Conservation (phyloP, 345 rosid genomes). For the Dimocarpus longan region DNA sequence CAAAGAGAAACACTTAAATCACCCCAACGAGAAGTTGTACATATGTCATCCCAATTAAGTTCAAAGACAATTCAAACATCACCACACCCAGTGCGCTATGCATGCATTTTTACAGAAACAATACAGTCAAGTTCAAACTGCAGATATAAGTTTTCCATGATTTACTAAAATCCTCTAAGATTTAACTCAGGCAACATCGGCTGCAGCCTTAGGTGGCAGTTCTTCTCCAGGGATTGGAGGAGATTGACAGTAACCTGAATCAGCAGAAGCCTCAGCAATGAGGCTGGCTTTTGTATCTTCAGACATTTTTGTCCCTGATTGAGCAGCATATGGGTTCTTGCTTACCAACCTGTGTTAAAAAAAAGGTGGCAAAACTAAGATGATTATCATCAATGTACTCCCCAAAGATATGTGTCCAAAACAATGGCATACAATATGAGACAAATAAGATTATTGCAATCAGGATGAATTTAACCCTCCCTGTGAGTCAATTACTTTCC, state of each 20-base stretch:
- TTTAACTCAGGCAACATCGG: conserved; percentile 32
- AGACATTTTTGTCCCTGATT: conserved; percentile 33
- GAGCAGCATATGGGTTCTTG: conserved; percentile 69
- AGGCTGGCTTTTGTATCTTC: conserved; percentile 38
- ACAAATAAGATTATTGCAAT: not conserved
- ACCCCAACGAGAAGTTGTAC: conserved; percentile 11
- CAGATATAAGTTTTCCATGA: not conserved
- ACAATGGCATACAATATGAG: too few relatives aligned
- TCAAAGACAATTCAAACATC: conserved; percentile 20
- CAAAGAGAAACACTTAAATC: not conserved
- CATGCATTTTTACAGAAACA: not conserved
- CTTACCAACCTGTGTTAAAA: conserved; percentile 60
- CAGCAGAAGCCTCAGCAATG: conserved; percentile 32
- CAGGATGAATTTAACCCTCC: not conserved
- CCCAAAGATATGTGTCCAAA: not conserved
- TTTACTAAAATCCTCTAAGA: conserved; percentile 10
- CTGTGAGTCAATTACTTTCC: not conserved
- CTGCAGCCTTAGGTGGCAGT: conserved; percentile 28
- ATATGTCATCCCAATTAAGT: not conserved
- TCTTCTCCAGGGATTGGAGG: conserved; percentile 32
- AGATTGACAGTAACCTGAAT: conserved; percentile 37
- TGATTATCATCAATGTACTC: not conserved
- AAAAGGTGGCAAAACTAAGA: conserved; percentile 6
- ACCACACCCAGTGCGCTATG: not conserved
- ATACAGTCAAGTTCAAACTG: not conserved